phyloP scores from a whole-genome alignment of 768 basidiomycete species.

The Phlebiopsis flavidoalba region DNA sequence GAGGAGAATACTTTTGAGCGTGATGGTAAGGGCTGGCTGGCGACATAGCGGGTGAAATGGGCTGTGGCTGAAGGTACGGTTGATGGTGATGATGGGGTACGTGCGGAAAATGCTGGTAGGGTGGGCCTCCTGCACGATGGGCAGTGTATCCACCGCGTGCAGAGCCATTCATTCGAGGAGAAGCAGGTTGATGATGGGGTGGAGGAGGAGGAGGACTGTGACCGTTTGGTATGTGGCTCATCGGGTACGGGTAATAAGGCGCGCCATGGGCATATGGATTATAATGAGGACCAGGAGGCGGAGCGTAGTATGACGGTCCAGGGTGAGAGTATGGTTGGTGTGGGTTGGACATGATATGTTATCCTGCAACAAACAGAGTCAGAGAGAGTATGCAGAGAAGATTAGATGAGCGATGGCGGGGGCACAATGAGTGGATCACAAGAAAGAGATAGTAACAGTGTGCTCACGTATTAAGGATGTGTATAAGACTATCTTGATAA shows the following conservation, averaged over 20 bases:
- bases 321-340: conserved; percentile 29
- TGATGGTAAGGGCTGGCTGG: conserved; percentile 26
- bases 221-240: conserved; percentile 34
- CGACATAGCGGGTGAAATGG: conserved; percentile 21
- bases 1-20: conserved; percentile 27
- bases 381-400: not conserved
- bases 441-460: not conserved
- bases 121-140: conserved; percentile 32
- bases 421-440: not conserved
- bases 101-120: conserved; percentile 34
- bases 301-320: conserved; percentile 27
- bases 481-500: not conserved
- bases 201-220: conserved; percentile 22
- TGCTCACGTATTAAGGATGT: not conserved
- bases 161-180: conserved; percentile 30
- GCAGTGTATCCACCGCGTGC: conserved; percentile 32
- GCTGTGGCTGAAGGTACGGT: conserved; percentile 18
- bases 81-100: conserved; percentile 27
- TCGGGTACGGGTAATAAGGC: conserved; percentile 27
- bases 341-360: conserved; percentile 24
- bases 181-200: conserved; percentile 29
- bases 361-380: not conserved
- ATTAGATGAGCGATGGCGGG: not conserved
- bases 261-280: conserved; percentile 17
- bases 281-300: conserved; percentile 23